Conservation (phyloP, 257 asterid genomes). For the Catharanthus roseus region DNA sequence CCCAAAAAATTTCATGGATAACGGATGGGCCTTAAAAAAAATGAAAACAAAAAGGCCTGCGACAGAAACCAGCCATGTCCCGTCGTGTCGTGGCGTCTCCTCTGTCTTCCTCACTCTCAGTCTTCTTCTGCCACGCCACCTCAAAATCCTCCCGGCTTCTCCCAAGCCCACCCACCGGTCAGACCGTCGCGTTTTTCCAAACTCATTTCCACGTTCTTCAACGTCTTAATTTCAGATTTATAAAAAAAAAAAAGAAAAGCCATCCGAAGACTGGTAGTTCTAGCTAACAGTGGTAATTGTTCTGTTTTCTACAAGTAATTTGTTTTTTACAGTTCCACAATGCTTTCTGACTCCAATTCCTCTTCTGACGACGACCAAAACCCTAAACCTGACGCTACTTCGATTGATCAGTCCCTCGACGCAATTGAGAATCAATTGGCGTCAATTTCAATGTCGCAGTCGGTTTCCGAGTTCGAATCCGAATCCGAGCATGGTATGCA, state of each 20-base stretch:
- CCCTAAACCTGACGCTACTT: conserved; percentile 32
- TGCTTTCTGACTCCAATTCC: background rate
- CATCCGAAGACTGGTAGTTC: background rate
- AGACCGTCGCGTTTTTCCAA: conserved; percentile 1
- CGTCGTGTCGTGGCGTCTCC: background rate
- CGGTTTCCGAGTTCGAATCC: conserved; percentile 11
- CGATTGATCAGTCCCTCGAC: conserved; percentile 85
- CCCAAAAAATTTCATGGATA: background rate
- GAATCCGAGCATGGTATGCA: background rate
- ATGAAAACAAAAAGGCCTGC: background rate
- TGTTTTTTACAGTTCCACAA: background rate
- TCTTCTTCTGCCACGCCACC: background rate
- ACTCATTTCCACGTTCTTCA: conserved; percentile 1
- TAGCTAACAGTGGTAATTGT: background rate
- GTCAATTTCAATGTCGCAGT: conserved; percentile 63
- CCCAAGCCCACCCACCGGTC: conserved; percentile 4
- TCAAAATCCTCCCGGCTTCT: background rate
- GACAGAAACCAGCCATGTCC: background rate
- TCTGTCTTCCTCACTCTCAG: background rate
- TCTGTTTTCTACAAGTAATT: background rate
- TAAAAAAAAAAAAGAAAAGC: no score
- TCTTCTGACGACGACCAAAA: conserved; percentile 28
- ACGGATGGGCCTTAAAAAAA: background rate
- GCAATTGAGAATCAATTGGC: conserved; percentile 88
- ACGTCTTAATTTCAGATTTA: background rate